Evolutionary conservation across 257 asterid species (phyloP).

Genomic region (Solanum microdontum): DNA sequence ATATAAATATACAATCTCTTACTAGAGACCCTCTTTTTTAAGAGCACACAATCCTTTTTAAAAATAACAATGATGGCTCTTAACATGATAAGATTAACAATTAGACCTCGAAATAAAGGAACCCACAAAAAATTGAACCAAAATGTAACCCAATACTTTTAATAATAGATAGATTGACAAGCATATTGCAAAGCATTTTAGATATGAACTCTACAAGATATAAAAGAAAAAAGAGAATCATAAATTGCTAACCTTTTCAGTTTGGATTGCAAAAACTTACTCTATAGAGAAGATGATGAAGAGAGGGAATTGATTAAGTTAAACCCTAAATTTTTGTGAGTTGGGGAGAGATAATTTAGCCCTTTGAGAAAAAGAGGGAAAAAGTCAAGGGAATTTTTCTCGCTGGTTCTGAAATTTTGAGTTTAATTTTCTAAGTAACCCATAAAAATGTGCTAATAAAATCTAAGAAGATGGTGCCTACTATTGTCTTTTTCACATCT

Average conservation of each 20-base stretch:
- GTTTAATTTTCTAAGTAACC: too few relatives aligned
- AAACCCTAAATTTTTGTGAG: neutral
- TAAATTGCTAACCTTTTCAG: neutral
- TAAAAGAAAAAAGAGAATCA: too few relatives aligned
- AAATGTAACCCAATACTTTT: neutral
- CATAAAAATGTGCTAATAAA: too few relatives aligned
- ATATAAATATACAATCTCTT: neutral
- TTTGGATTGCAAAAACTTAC: neutral
- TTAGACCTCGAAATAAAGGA: neutral
- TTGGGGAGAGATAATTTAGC: neutral
- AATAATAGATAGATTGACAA: neutral
- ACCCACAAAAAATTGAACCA: neutral
- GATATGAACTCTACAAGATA: neutral
- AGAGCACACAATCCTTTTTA: neutral
- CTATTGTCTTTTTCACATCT: too few relatives aligned
- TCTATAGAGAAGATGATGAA: neutral
- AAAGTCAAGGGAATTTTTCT: too few relatives aligned
- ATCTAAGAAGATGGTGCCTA: too few relatives aligned
- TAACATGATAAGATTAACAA: neutral
- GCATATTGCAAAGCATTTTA: neutral
- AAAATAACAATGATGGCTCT: too few relatives aligned
- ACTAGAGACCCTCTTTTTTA: neutral
- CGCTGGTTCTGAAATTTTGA: too few relatives aligned
- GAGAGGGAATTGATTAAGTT: neutral
- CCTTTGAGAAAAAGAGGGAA: neutral